These are phyloP conservation scores for Dendryphion nanum DNA, from an alignment of 2,329 filamentous ascomycete genomes.

Conservation along the genomic window DNA sequence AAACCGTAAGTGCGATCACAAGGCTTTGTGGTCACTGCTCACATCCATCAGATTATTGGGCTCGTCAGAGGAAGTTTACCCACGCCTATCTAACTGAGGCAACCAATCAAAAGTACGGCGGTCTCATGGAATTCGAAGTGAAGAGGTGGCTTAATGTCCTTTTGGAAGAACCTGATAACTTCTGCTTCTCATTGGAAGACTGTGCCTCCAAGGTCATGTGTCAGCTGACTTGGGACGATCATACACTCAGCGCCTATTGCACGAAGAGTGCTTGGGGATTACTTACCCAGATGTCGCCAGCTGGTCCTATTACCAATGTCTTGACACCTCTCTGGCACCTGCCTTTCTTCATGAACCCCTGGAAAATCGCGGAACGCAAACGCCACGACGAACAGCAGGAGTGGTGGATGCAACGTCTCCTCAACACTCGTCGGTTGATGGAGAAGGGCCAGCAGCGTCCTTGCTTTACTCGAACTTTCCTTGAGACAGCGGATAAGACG, in stretches of 20 bases:
- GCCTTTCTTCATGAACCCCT: conserved; percentile 51
- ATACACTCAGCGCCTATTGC: conserved; percentile 48
- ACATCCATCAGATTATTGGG: conserved; percentile 49
- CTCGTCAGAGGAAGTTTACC: conserved; percentile 54
- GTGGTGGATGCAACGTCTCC: conserved; percentile 53
- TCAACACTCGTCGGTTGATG: conserved; percentile 34
- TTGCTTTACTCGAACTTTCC: conserved; percentile 33
- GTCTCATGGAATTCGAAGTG: conserved; percentile 53
- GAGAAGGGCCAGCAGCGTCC: conserved; percentile 30
- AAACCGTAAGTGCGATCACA: conserved; percentile 45
- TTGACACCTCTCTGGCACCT: conserved; percentile 56
- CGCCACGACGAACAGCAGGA: conserved; percentile 54
- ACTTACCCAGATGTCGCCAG: conserved; percentile 57
- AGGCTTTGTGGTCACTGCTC: conserved; percentile 9
- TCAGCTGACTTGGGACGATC: conserved; percentile 54
- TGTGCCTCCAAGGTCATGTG: conserved; percentile 60
- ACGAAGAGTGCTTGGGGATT: conserved; percentile 56
- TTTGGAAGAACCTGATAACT: conserved; percentile 52
- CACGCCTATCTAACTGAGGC: conserved; percentile 52
- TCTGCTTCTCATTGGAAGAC: conserved; percentile 53
- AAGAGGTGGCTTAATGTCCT: conserved; percentile 54
- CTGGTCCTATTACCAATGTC: conserved; percentile 58
- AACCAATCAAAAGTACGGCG: conserved; percentile 45
- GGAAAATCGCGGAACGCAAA: conserved; percentile 54
- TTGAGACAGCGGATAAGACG: conserved; percentile 41